These are phyloP conservation scores for Microbotryum silenes-acaulis DNA, from an alignment of 1,284 basidiomycete species.

Conservation along the genomic window DNA sequence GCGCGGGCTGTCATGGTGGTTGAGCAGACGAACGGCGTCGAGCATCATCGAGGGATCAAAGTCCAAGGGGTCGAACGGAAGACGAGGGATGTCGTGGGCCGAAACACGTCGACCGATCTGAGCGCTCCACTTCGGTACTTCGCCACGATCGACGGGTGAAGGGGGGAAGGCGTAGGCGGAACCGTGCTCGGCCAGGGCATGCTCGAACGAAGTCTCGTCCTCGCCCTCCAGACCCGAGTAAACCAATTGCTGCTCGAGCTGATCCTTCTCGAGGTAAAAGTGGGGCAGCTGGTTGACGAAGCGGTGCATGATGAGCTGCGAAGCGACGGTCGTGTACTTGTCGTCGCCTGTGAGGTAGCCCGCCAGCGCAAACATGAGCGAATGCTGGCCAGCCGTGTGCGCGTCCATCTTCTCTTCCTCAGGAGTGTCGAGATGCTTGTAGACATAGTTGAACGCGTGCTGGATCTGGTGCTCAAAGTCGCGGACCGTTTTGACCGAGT, in stretches of 20 bases:
- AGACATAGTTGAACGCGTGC: conserved; percentile 1
- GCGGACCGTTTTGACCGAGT: conserved; percentile 22
- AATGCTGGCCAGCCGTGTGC: conserved; percentile 22
- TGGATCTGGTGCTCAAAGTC: conserved; percentile 20
- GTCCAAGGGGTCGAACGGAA: conserved; percentile 29
- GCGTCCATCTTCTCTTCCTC: conserved; percentile 7
- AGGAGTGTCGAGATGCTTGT: conserved; percentile 6
- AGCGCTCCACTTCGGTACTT: conserved; percentile 16
- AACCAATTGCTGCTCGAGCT: conserved; percentile 11
- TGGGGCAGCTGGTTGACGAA: conserved; percentile 27
- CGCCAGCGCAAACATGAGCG: conserved; percentile 29
- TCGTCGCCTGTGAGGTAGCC: conserved; percentile 31
- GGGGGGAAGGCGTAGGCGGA: conserved; percentile 35
- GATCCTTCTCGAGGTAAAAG: conserved; percentile 18
- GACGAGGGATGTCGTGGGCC: conserved; percentile 12
- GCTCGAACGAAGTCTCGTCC: background rate
- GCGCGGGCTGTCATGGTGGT: conserved; percentile 10
- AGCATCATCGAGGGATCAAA: conserved; percentile 35
- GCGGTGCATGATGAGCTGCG: conserved; percentile 26
- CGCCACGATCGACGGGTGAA: conserved; percentile 17
- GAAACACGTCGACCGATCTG: conserved; percentile 6
- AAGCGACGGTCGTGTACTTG: conserved; percentile 19
- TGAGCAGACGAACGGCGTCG: conserved; percentile 34
- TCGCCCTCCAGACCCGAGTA: conserved; percentile 1
- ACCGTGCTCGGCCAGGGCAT: conserved; percentile 2